Base-by-base conservation (phyloP, 306 rosid species). In the Vigna nakashimae region DNA sequence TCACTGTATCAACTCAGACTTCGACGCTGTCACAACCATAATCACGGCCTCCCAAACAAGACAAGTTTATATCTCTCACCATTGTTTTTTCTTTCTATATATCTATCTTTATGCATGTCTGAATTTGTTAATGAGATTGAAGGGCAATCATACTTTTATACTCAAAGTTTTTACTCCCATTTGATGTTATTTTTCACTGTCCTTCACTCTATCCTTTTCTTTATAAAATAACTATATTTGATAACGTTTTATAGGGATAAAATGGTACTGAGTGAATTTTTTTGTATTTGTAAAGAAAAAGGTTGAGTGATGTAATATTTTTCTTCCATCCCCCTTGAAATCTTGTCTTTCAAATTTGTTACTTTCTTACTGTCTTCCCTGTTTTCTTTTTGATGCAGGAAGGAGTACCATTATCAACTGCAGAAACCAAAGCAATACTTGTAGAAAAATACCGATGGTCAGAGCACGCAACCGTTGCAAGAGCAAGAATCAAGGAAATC, bases 1-100 rank as follows among this genome's bases (percentile, higher is more conserved):
- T 26, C 92, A 97, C 18, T 92, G 96, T 55, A 88, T 92, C 11
- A 95, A 95, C 81, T 91, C 98, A 26, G 98, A 91, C 75, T 95
- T 95, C 6, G 98, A 95, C 74, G 68, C 74, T 68, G 86, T 91
- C 74, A 87, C 90, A 40, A 58, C 56, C 4, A 74, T 90, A 16
- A 51, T 90, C 12, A 80, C 65, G 80, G 82, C 77, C 52, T 80
- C 90, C 64, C 86, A 71, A 65, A 84, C 80, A 84, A 79, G 82
- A 20, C 71, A 84, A 30, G 94, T 90, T 18, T 18, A 80, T 69
- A 62, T 73, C 7, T 28, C 80, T 69, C 64, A 6, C 65, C 9
- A 34, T 28, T 65, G 65, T 30, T 66, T 34, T 32, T 10, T 24
- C 1, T 26, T 0, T 26, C 3, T 26, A 26, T 26, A 26, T 50